Conservation (phyloP, 768 basidiomycete genomes). For the Pleurotus giganteus region DNA sequence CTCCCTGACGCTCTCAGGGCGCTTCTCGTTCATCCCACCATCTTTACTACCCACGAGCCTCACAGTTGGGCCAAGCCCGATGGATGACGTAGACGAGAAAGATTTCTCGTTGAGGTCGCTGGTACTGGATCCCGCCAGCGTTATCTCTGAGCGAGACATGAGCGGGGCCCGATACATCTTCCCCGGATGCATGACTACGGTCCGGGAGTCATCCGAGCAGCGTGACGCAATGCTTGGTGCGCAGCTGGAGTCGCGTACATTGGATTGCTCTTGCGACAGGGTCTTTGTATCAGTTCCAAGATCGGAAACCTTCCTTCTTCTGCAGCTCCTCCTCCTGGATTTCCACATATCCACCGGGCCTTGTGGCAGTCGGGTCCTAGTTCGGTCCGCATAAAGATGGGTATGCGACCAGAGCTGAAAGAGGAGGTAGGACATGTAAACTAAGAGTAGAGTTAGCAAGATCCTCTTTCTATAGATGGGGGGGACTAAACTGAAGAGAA, state of each 20-base stretch:
- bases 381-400: constrained; percentile 55
- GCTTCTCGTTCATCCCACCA: background rate
- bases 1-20: background rate
- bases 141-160: constrained; percentile 2
- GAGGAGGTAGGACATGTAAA: constrained; percentile 44
- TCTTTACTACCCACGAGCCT: constrained; percentile 13
- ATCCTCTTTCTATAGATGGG: constrained; percentile 3
- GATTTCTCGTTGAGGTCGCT: background rate
- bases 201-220: constrained; percentile 20
- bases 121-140: background rate
- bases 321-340: background rate
- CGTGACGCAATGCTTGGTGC: background rate
- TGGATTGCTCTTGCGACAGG: background rate
- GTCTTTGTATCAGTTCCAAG: background rate
- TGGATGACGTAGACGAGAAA: background rate
- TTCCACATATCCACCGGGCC: background rate
- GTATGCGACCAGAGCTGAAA: constrained; percentile 59
- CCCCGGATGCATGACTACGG: background rate
- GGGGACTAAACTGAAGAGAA: constrained; percentile 58
- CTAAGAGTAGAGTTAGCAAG: constrained; percentile 29
- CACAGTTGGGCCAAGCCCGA: constrained; percentile 12
- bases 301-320: background rate
- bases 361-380: background rate
- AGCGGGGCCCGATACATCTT: constrained; percentile 1
- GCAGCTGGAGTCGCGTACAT: background rate